Conservation (phyloP, 148 eudicot genomes). For the Hydrangea macrophylla region DNA sequence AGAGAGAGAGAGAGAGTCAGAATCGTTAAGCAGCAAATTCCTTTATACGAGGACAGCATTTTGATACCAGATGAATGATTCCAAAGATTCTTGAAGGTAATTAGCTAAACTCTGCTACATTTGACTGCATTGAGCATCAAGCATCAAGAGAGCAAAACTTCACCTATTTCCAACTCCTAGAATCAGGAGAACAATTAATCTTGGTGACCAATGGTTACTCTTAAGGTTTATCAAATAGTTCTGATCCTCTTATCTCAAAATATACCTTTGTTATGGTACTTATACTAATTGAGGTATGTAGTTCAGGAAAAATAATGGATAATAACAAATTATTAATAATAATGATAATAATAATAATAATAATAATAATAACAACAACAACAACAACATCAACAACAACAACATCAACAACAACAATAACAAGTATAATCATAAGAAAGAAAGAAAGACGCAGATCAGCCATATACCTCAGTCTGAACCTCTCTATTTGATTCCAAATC, state of each 20-base stretch:
- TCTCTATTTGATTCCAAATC: slow-evolving; percentile 39
- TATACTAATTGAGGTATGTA: not conserved
- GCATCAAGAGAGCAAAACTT: not conserved
- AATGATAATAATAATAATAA: too few relatives aligned
- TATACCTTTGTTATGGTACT: not conserved
- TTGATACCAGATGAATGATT: not conserved
- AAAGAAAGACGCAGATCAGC: not conserved
- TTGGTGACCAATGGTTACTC: not conserved
- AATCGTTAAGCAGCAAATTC: not conserved
- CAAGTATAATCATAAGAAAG: too few relatives aligned
- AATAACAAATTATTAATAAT: too few relatives aligned
- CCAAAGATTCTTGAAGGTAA: not conserved
- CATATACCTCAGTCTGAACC: slow-evolving; percentile 36
- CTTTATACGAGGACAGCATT: not conserved
- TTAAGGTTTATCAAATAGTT: not conserved
- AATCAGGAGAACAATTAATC: not conserved
- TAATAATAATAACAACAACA: too few relatives aligned
- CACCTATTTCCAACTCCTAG: not conserved
- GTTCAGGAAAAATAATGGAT: not conserved
- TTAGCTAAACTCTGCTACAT: not conserved
- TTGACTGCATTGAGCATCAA: not conserved
- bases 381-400: too few relatives aligned
- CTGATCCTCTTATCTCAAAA: slow-evolving; percentile 2
- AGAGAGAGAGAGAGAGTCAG: not conserved
- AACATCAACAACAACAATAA: too few relatives aligned